Evolutionary conservation across 2,329 filamentous ascomycete species (phyloP).

Genomic region (Metarhizium robertsii): DNA sequence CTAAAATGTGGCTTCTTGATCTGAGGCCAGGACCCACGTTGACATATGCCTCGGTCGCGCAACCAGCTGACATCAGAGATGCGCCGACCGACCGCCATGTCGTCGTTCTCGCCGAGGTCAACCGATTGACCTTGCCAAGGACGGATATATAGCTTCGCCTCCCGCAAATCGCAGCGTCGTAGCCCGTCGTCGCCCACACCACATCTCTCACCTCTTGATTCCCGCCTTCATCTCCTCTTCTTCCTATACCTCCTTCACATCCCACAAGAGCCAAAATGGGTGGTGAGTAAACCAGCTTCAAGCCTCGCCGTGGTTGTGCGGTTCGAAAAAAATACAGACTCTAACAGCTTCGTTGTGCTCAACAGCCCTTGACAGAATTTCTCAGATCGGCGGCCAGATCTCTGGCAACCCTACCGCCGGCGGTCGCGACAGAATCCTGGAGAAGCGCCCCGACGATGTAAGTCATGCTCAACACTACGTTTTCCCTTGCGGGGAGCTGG

Average conservation of each 20-base stretch:
- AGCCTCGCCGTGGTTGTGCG: not conserved
- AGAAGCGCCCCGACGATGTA: slow-evolving; percentile 62
- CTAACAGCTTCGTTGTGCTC: not conserved
- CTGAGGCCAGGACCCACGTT: slow-evolving; percentile 2
- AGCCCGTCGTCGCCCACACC: not conserved
- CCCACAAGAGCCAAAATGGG: slow-evolving; percentile 21
- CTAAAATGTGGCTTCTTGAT: slow-evolving; percentile 7
- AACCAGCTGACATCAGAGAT: slow-evolving; percentile 4
- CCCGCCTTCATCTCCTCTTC: not conserved
- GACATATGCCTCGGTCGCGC: slow-evolving; percentile 7
- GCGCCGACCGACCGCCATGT: not conserved
- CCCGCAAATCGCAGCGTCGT: slow-evolving; percentile 1
- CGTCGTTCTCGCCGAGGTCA: slow-evolving; percentile 5
- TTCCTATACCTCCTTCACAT: not conserved
- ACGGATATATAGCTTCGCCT: slow-evolving; percentile 3
- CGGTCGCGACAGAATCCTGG: slow-evolving; percentile 46
- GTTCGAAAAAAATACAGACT: not conserved
- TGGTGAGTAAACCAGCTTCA: slow-evolving; percentile 18
- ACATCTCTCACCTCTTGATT: not conserved
- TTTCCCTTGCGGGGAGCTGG: not conserved
- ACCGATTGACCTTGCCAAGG: not conserved
- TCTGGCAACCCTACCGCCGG: slow-evolving; percentile 47
- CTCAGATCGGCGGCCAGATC: slow-evolving; percentile 54
- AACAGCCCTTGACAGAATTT: slow-evolving; percentile 46
- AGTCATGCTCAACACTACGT: slow-evolving; percentile 10